Evolutionary conservation across 495 filamentous ascomycete species (phyloP).

Genomic region (Podospora bellae-mahoneyi): DNA sequence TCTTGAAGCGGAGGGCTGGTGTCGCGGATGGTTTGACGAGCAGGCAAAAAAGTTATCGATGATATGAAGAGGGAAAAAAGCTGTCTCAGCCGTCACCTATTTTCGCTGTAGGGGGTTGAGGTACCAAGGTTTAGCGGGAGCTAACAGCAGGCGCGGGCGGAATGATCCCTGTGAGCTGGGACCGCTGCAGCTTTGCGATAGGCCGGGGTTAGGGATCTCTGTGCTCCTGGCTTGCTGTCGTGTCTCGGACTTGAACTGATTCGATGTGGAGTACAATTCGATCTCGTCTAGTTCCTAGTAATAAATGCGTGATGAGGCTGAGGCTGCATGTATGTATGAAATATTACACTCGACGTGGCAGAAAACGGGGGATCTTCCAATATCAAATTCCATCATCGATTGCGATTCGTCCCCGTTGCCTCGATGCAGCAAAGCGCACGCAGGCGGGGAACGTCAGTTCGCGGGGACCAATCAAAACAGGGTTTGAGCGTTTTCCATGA

Average conservation of each 20-base stretch:
- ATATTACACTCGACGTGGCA: neutral
- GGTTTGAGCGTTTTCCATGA: neutral
- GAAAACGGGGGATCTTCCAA: neutral
- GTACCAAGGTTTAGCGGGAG: constrained; percentile 10
- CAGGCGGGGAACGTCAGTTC: no score
- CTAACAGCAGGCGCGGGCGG: constrained; percentile 3
- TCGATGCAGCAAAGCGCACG: no score
- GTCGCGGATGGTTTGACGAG: neutral
- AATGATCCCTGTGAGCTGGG: constrained; percentile 12
- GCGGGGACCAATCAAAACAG: neutral
- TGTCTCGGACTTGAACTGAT: neutral
- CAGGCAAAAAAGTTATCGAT: constrained; percentile 3
- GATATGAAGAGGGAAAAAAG: constrained; percentile 15
- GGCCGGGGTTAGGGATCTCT: neutral
- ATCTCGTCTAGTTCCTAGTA: neutral
- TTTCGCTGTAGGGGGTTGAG: constrained; percentile 13
- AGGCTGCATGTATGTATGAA: neutral
- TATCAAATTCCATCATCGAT: neutral
- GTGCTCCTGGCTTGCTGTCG: neutral
- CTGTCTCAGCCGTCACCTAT: constrained; percentile 18
- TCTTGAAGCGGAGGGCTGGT: neutral
- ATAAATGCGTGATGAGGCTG: neutral
- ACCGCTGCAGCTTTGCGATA: neutral
- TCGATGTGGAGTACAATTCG: neutral
- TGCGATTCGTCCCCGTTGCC: neutral